Percentiles rank a stretch among this genome's conserved stretches.
Evolutionary conservation across 345 rosid genomes (phyloP).

Genomic region (Populus euphratica): DNA sequence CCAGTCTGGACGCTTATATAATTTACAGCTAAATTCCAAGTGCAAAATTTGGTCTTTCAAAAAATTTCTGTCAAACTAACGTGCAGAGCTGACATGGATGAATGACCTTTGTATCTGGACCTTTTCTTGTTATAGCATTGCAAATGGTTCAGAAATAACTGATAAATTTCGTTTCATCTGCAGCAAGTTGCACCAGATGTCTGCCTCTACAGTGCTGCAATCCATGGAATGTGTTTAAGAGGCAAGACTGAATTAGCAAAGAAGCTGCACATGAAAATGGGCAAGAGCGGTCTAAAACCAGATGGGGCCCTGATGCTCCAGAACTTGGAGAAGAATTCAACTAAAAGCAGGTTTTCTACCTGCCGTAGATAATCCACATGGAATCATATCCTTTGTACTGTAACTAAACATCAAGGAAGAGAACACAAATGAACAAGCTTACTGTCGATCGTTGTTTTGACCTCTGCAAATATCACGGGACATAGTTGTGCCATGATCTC

Average conservation of each 20-base stretch:
- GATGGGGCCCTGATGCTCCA: constrained; percentile 82
- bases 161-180: background rate
- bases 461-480: background rate
- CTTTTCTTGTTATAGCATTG: background rate
- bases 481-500: background rate
- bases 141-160: background rate
- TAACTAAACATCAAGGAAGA: background rate
- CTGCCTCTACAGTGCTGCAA: constrained; percentile 56
- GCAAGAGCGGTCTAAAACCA: constrained; percentile 46
- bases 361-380: background rate
- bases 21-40: background rate
- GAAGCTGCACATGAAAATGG: constrained; percentile 58
- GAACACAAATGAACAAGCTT: background rate
- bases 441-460: background rate
- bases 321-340: constrained; percentile 30
- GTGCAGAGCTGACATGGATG: too few species aligned
- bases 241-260: constrained; percentile 58
- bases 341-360: background rate
- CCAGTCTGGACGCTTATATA: background rate
- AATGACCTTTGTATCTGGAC: too few species aligned
- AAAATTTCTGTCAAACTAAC: too few species aligned
- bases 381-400: background rate
- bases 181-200: constrained; percentile 54
- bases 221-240: constrained; percentile 72
- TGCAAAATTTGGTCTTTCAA: too few species aligned